Base-by-base conservation (phyloP, 176 grass and related monocot species). In the Eremochloa ophiuroides region DNA sequence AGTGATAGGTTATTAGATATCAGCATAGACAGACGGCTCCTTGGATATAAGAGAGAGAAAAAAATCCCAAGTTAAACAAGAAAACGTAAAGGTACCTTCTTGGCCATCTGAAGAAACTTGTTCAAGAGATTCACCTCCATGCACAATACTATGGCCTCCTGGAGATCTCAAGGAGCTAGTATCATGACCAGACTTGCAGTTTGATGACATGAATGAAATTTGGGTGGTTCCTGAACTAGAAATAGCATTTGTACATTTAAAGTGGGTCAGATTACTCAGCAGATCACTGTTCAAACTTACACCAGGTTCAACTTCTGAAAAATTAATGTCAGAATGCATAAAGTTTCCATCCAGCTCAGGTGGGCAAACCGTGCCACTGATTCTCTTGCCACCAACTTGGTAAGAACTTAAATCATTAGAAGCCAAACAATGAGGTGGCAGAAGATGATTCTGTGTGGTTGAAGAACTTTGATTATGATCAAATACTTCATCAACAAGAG, bases 401-500 rank as follows among this genome's bases (percentile, higher is more conserved):
- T 62, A 31, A 80, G 82, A 80, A 67, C 55, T 82, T 51, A 60
- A 66, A 28, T 87, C 71, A 83, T 71, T 44, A 62, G 91, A 76
- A 34, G 71, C 69, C 62, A 78, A 78, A 77, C 61, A 85, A 89
- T 64, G 75, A 71, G 84, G 71, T 65, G 68, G 62, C 27, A 84
- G 47, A 62, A 77, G 42, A 22, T 87, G 63, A 50, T 77, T 89
- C 40, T 87, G 35, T 35, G 62, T 53, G 71, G 75, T 59, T 80
- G 73, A 87, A 76, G 75, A 64, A 78, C 59, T 30, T 40, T 11
- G 20, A 35, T 84, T 73, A 72, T 37, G 84, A 68, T 81, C 80
- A 38, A 97, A 92, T 58, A 97, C 83, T 76, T 92, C 77, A 58
- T 94, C 88, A 63, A 94, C 91, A 84, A 92, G 76, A 71, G 87